Conservation (phyloP, 148 eudicot genomes). For the Diospyros kaki region DNA sequence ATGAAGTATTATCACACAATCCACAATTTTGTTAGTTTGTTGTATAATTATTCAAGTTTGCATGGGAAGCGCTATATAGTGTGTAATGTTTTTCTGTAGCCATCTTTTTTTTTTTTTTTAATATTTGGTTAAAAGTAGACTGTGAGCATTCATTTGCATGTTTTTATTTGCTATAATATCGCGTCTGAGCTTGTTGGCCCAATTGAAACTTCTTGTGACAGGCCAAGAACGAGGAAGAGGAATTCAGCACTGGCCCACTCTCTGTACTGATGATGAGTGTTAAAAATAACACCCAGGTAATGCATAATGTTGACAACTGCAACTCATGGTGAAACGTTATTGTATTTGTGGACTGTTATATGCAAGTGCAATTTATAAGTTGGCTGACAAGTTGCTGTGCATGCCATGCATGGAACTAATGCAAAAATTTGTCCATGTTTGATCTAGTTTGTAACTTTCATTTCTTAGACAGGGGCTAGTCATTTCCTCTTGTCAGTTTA, state of each 20-base stretch:
- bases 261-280: conserved; percentile 92
- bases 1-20: no score
- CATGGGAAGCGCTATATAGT: no score
- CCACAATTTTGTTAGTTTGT: no score
- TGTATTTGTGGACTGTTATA: not conserved
- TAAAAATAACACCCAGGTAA: conserved; percentile 88
- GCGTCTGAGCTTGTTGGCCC: not conserved
- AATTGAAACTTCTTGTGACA: conserved; percentile 18
- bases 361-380: no score
- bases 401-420: no score
- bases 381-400: no score
- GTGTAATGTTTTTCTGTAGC: no score
- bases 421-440: no score
- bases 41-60: no score
- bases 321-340: not conserved
- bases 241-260: conserved; percentile 90
- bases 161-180: conserved; percentile 1
- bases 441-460: no score
- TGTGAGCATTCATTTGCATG: not conserved
- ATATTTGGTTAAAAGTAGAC: not conserved
- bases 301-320: not conserved
- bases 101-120: not conserved
- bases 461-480: not conserved
- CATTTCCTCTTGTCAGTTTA: not conserved
- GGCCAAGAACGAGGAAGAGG: conserved; percentile 90